Evolutionary conservation across 75 land plant species (phyloP).

Genomic region (Gnetum montanum): DNA sequence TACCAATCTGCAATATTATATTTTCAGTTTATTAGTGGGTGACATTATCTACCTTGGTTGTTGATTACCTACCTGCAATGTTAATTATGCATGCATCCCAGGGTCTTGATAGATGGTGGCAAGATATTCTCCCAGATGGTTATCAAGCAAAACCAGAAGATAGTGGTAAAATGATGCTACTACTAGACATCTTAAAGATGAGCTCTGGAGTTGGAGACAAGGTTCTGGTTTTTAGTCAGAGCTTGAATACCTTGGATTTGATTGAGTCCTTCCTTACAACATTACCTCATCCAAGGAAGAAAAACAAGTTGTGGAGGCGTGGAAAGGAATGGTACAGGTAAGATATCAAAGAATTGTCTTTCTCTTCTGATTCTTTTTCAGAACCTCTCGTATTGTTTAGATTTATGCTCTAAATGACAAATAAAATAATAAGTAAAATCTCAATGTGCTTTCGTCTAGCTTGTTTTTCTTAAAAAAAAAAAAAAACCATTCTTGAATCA

Average conservation of each 20-base stretch:
- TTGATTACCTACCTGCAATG: too few species aligned
- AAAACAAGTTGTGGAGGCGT: constrained; percentile 61
- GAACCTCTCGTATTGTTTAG: not conserved
- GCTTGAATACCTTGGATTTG: constrained; percentile 78
- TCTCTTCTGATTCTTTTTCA: not conserved
- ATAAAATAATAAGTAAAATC: too few species aligned
- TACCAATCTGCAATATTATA: too few species aligned
- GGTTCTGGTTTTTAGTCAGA: constrained; percentile 88
- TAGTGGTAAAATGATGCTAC: constrained; percentile 93
- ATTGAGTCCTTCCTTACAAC: constrained; percentile 72
- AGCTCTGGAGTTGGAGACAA: constrained; percentile 76
- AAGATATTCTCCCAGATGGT: constrained; percentile 51
- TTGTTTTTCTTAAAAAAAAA: too few species aligned
- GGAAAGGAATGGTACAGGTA: constrained; percentile 98
- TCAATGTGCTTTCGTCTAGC: too few species aligned
- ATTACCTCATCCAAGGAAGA: constrained; percentile 38
- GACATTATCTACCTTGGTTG: too few species aligned
- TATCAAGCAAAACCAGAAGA: constrained; percentile 43
- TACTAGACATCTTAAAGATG: constrained; percentile 74
- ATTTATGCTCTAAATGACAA: too few species aligned
- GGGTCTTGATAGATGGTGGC: constrained; percentile 59
- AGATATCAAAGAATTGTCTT: constrained; percentile 1
- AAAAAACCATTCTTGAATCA: too few species aligned
- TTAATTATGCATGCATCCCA: not conserved
- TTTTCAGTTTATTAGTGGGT: too few species aligned